Evolutionary conservation across 257 asterid genomes (phyloP).

Genomic region (Ligustrum vulgare): DNA sequence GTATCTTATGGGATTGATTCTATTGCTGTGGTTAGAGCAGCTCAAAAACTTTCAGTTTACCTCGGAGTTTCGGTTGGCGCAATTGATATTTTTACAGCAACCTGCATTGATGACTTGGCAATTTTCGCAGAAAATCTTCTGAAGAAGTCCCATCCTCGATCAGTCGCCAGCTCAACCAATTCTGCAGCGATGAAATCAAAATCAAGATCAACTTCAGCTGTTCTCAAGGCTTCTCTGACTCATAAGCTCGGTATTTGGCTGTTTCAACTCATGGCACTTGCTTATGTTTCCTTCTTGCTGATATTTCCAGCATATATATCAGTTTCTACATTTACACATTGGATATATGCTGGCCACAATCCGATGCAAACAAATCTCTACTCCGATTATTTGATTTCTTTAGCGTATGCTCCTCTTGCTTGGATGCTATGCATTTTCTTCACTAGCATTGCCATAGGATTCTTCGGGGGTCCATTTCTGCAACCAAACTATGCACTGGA

Average conservation of each 20-base stretch:
- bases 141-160: conserved; percentile 35
- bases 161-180: conserved; percentile 8
- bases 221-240: conserved; percentile 29
- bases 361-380: neutral
- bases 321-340: conserved; percentile 27
- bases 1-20: conserved; percentile 58
- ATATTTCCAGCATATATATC: conserved; percentile 49
- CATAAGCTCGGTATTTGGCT: conserved; percentile 39
- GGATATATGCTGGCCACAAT: conserved; percentile 17
- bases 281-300: conserved; percentile 48
- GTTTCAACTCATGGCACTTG: conserved; percentile 46
- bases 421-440: conserved; percentile 55
- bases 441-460: conserved; percentile 40
- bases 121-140: conserved; percentile 38
- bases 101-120: conserved; percentile 58
- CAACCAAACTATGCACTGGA: conserved; percentile 51
- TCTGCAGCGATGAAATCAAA: conserved; percentile 4
- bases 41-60: conserved; percentile 55
- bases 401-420: conserved; percentile 47
- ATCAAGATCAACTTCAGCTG: conserved; percentile 16
- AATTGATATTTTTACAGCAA: conserved; percentile 58
- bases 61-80: conserved; percentile 59
- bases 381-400: conserved; percentile 27
- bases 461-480: conserved; percentile 48
- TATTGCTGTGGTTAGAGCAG: conserved; percentile 58